phyloP scores from a whole-genome alignment of 2,329 filamentous ascomycete species.

The Venturia asperata region DNA sequence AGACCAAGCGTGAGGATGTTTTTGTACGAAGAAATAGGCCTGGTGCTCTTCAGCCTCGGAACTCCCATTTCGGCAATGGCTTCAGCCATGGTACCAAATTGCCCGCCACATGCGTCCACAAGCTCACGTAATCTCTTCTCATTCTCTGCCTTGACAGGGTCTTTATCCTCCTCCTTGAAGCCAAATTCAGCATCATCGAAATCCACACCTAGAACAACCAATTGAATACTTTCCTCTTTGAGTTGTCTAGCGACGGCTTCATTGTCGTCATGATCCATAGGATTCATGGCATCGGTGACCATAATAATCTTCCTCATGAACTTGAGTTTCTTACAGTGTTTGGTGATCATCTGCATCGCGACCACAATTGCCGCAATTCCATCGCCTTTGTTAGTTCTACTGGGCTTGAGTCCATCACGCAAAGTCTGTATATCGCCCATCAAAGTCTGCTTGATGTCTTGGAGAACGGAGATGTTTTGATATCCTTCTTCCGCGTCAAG shows the following conservation, averaged over 20 bases:
- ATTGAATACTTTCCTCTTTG: conserved; percentile 66
- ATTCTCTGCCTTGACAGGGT: conserved; percentile 54
- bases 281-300: conserved; percentile 71
- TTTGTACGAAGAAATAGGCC: conserved; percentile 70
- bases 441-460: conserved; percentile 55
- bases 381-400: conserved; percentile 64
- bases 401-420: conserved; percentile 57
- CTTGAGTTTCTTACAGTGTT: conserved; percentile 73
- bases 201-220: conserved; percentile 64
- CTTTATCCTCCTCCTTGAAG: conserved; percentile 85
- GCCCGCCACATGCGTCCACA: conserved; percentile 60
- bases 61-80: conserved; percentile 73
- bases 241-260: conserved; percentile 65
- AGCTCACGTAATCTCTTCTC: conserved; percentile 62
- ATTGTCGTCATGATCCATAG: conserved; percentile 65
- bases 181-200: conserved; percentile 51
- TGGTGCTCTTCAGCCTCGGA: conserved; percentile 68
- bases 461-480: conserved; percentile 69
- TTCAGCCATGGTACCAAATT: conserved; percentile 77
- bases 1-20: conserved; percentile 76
- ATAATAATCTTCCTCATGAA: conserved; percentile 74
- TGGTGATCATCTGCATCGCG: conserved; percentile 77
- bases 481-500: conserved; percentile 64
- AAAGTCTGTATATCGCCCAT: conserved; percentile 42
- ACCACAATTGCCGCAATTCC: conserved; percentile 77